Percentiles rank a stretch among this genome's conserved stretches.
These are phyloP conservation scores for Kluyveromyces starmeri DNA, from an alignment of 805 yeast genomes.

Conservation along the genomic window DNA sequence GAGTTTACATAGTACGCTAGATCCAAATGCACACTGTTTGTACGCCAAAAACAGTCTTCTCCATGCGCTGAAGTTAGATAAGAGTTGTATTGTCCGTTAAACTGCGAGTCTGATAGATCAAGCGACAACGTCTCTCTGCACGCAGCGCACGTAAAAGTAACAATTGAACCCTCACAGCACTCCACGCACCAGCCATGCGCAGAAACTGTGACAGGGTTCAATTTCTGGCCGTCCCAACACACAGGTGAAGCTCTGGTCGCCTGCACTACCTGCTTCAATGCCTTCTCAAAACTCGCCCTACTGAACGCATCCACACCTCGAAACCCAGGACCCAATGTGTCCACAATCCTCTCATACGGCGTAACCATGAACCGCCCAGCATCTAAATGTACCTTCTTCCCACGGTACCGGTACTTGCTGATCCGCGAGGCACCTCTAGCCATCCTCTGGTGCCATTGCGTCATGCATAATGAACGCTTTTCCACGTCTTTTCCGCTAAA, in stretches of 20 bases:
- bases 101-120: slow-evolving; percentile 7
- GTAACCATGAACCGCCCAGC: background rate
- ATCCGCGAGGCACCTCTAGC: background rate
- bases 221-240: slow-evolving; percentile 15
- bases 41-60: slow-evolving; percentile 13
- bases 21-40: slow-evolving; percentile 7
- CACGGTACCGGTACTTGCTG: slow-evolving; percentile 7
- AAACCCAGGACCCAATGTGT: slow-evolving; percentile 4
- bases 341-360: slow-evolving; percentile 10
- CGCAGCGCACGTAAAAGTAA: slow-evolving; percentile 8
- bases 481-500: background rate
- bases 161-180: background rate
- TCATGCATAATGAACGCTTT: slow-evolving; percentile 1
- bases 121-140: slow-evolving; percentile 11
- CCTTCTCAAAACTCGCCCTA: slow-evolving; percentile 7
- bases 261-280: slow-evolving; percentile 9
- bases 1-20: slow-evolving; percentile 11
- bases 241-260: slow-evolving; percentile 6
- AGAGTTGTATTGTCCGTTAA: slow-evolving; percentile 8
- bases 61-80: slow-evolving; percentile 7
- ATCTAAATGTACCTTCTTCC: slow-evolving; percentile 9
- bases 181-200: slow-evolving; percentile 12
- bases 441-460: slow-evolving; percentile 1
- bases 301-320: slow-evolving; percentile 10
- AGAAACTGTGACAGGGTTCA: slow-evolving; percentile 14